A percentile compares a stretch with the other conserved stretches of the same genome.
Conservation (phyloP, 495 filamentous ascomycete species). For the Aspergillus asperescens region DNA sequence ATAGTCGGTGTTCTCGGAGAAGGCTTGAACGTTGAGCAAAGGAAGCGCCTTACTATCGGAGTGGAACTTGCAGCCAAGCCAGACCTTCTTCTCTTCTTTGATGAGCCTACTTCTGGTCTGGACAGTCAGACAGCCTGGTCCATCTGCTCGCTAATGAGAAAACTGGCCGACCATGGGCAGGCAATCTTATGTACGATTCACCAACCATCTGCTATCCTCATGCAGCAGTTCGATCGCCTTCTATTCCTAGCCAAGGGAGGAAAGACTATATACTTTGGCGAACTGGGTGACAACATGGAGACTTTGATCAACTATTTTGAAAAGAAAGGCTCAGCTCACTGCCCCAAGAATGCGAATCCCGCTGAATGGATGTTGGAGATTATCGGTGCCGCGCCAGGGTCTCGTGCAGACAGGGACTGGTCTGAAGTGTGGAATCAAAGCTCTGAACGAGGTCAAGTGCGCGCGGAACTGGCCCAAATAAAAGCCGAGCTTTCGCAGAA, state of each 20-base stretch:
- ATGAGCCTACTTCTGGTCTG: slow-evolving; percentile 81
- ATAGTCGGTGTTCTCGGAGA: slow-evolving; percentile 83
- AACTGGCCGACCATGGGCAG: slow-evolving; percentile 77
- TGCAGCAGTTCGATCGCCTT: slow-evolving; percentile 85
- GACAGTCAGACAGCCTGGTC: slow-evolving; percentile 85
- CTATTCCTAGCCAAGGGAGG: slow-evolving; percentile 77
- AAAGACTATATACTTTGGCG: slow-evolving; percentile 78
- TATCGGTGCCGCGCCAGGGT: slow-evolving; percentile 81
- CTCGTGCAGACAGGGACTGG: slow-evolving; percentile 72
- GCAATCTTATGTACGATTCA: slow-evolving; percentile 91
- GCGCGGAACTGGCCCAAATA: slow-evolving; percentile 60
- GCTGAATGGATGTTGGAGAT: slow-evolving; percentile 94
- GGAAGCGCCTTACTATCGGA: slow-evolving; percentile 82
- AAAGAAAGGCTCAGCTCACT: slow-evolving; percentile 62
- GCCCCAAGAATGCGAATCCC: slow-evolving; percentile 67
- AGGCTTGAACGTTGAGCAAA: slow-evolving; percentile 86
- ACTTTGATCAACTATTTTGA: slow-evolving; percentile 74
- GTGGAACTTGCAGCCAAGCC: slow-evolving; percentile 86
- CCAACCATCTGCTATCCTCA: slow-evolving; percentile 84
- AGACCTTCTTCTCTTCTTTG: slow-evolving; percentile 77
- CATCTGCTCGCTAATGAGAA: slow-evolving; percentile 71
- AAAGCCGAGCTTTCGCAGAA: slow-evolving; percentile 45
- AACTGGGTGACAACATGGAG: slow-evolving; percentile 68
- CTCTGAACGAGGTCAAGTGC: slow-evolving; percentile 59
- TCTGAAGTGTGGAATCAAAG: slow-evolving; percentile 67